Conservation (phyloP, 2,329 filamentous ascomycete species). For the Dendryphion nanum region DNA sequence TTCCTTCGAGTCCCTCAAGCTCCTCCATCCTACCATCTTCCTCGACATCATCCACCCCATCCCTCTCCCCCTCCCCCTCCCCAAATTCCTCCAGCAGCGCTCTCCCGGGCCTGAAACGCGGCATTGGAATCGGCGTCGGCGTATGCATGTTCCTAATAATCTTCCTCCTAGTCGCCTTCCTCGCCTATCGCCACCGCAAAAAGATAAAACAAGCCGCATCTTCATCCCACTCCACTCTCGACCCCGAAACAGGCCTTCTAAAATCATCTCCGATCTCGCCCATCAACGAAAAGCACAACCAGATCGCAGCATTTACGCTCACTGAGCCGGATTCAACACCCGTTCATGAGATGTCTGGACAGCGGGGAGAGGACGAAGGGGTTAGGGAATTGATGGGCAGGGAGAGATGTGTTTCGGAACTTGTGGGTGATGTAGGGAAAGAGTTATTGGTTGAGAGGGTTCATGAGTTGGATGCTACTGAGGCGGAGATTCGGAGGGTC, state of each 20-base stretch:
- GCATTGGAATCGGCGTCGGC: constrained; percentile 27
- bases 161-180: constrained; percentile 20
- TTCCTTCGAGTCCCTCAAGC: too few species aligned
- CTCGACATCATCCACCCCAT: neutral
- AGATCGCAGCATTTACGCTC: neutral
- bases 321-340: neutral
- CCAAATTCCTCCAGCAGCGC: neutral
- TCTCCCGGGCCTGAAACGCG: constrained; percentile 31
- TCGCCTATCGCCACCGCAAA: constrained; percentile 20
- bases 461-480: too few species aligned
- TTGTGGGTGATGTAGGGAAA: too few species aligned
- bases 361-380: neutral
- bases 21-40: too few species aligned
- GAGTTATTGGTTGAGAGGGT: too few species aligned
- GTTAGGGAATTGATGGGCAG: neutral
- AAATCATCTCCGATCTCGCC: neutral
- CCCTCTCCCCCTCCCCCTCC: neutral
- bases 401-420: neutral
- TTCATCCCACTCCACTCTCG: neutral
- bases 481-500: too few species aligned
- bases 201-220: constrained; percentile 1
- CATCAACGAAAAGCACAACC: neutral
- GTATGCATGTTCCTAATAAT: constrained; percentile 21
- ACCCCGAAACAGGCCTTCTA: neutral
- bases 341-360: neutral